Percentiles rank a stretch among this genome's conserved stretches.
Evolutionary conservation across 2,329 filamentous ascomycete species (phyloP).

Genomic region (Cladosporium oxysporum): DNA sequence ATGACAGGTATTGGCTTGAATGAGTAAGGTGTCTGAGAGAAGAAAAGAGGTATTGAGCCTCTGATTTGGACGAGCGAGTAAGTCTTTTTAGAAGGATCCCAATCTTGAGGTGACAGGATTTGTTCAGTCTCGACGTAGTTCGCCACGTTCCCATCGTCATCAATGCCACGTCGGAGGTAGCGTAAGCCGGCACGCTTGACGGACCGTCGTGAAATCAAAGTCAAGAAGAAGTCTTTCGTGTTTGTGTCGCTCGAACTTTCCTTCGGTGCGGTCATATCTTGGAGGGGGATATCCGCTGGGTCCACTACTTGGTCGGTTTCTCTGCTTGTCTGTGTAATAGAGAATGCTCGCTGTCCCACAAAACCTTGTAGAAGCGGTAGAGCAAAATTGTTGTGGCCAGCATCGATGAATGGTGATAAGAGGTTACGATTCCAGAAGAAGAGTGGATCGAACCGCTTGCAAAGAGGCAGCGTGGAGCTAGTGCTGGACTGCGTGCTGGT

Average conservation of each 20-base stretch:
- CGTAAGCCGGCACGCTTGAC: conserved; percentile 82
- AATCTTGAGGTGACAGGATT: conserved; percentile 72
- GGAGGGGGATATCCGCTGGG: conserved; percentile 20
- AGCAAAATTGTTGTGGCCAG: conserved; percentile 69
- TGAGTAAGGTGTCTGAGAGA: conserved; percentile 91
- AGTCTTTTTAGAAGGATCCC: conserved; percentile 62
- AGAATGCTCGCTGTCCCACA: conserved; percentile 81
- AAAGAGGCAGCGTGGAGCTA: conserved; percentile 59
- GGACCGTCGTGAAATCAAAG: conserved; percentile 86
- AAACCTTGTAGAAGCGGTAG: conserved; percentile 93
- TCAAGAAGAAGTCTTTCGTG: conserved; percentile 67
- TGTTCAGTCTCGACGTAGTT: conserved; percentile 96
- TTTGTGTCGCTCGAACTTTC: conserved; percentile 19
- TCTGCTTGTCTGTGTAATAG: conserved; percentile 38
- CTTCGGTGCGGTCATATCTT: conserved; percentile 5
- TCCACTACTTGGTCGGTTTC: conserved; percentile 33
- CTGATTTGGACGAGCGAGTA: conserved; percentile 86
- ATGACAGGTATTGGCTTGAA: conserved; percentile 83
- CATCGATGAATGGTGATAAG: conserved; percentile 69
- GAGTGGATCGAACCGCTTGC: conserved; percentile 67
- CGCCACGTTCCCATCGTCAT: conserved; percentile 84
- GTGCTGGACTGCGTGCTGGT: conserved; percentile 54
- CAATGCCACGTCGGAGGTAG: conserved; percentile 85
- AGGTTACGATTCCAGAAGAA: conserved; percentile 93
- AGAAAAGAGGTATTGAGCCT: conserved; percentile 92